Evolutionary conservation across 306 rosid genomes (phyloP), one percentile per base, ranked within the genome.

Genomic region (Sophora flavescens): DNA sequence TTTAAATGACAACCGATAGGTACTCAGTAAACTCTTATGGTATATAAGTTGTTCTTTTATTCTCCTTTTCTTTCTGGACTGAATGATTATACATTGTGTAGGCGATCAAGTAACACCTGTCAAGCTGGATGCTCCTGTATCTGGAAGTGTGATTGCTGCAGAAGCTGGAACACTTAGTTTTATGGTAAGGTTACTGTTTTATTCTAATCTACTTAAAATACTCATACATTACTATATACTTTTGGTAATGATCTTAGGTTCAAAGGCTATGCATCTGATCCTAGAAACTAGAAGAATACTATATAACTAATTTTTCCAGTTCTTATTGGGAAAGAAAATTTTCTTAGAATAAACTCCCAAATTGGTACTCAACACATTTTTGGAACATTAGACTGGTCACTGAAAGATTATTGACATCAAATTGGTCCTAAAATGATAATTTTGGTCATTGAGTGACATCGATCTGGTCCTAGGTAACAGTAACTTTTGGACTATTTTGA

Each of bases 51-150:
- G 48, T 52, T 4, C 50, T 28, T 42, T 38, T n/a, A 14, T 59
- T 47, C 38, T 80, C 18, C 22, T 58, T 39, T 62, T 53, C 44
- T 36, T 16, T 18, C 22, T 22, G 8, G 63, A 72, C 70, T 82
- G 78, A 82, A 74, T 60, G 79, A 26, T 71, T 41, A 47, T 77
- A 68, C 60, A 59, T 48, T 58, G 14, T 42, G 71, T 69, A 90
- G 97, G 82, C 80, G 70, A 86, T 51, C 73, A 81, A 84, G 84
- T 78, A 83, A 80, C 3, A 14, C 93, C 98, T 63, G 77, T 78
- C 74, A 85, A 82, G 89, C 86, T 92, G 89, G 98, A 95, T 79
- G 98, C 98, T 56, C 98, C 98, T 66, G 98, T 95, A 42, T 95
- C 98, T 52, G 98, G 98, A 77, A 89, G 98, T 70, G 91, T 95